Conservation (phyloP, 2,329 filamentous ascomycete genomes). For the Colletotrichum brevisporum region DNA sequence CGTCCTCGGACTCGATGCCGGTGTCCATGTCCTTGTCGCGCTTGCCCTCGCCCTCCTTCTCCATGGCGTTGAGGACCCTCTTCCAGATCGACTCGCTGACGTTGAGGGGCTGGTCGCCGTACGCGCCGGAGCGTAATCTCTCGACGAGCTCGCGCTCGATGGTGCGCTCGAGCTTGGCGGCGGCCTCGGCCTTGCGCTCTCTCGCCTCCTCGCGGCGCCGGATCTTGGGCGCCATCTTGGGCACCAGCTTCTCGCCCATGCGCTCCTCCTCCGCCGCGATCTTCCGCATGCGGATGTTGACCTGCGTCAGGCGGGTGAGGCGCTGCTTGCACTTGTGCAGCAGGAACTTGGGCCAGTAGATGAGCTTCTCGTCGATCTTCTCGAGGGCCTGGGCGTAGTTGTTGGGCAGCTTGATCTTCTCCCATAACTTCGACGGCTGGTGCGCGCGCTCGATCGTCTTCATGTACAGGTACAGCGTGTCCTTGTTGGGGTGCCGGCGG, state of each 20-base stretch:
- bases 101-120: constrained; percentile 94
- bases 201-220: constrained; percentile 80
- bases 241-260: constrained; percentile 88
- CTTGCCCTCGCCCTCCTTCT: constrained; percentile 86
- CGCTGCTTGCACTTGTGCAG: constrained; percentile 97
- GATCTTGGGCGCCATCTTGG: constrained; percentile 93
- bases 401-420: constrained; percentile 87
- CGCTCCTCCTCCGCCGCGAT: constrained; percentile 91
- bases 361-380: constrained; percentile 86
- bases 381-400: constrained; percentile 91
- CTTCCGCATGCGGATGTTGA: constrained; percentile 83
- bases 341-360: constrained; percentile 96
- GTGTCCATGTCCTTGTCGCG: constrained; percentile 91
- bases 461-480: constrained; percentile 94
- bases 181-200: constrained; percentile 82
- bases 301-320: constrained; percentile 91
- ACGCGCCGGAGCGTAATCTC: constrained; percentile 89
- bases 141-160: constrained; percentile 97
- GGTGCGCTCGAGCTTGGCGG: constrained; percentile 93
- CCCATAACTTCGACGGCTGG: constrained; percentile 93
- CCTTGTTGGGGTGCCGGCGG: constrained; percentile 84
- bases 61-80: constrained; percentile 92
- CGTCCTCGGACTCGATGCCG: constrained; percentile 84
- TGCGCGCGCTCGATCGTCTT: constrained; percentile 93
- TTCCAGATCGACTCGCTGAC: constrained; percentile 97